Percentiles rank a stretch among this genome's conserved stretches.
phyloP scores from a whole-genome alignment of 192 early-diverging fungal genomes.

The Funneliformis mosseae region DNA sequence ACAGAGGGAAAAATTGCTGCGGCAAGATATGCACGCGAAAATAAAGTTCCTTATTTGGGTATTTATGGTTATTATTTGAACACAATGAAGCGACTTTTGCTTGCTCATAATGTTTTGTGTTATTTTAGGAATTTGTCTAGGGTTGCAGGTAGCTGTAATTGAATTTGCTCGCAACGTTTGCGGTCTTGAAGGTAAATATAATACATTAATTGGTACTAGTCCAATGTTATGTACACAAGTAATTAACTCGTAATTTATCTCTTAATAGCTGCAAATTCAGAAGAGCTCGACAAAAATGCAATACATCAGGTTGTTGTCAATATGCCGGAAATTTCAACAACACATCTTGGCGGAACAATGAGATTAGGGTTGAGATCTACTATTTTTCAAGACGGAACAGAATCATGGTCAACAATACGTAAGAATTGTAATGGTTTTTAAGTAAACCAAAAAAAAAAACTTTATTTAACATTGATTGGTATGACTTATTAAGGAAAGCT shows the following conservation, averaged over 20 bases:
- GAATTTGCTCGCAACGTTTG: conserved; percentile 96
- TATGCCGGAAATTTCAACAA: conserved; percentile 97
- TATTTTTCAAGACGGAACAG: conserved; percentile 68
- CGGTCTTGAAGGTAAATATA: conserved; percentile 54
- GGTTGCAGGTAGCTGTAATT: conserved; percentile 95
- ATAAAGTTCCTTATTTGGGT: conserved; percentile 96
- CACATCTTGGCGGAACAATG: conserved; percentile 97
- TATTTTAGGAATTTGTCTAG: conserved; percentile 78
- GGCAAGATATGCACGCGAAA: conserved; percentile 96
- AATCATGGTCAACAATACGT: conserved; percentile 65
- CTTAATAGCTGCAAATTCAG: conserved; percentile 70
- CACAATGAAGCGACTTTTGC: not conserved
- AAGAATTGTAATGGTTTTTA: conserved; percentile 33
- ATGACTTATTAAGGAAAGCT: conserved; percentile 6
- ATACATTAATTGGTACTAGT: no score
- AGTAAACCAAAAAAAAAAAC: not conserved
- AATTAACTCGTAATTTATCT: not conserved
- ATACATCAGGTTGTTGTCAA: conserved; percentile 81
- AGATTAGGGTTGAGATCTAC: conserved; percentile 87
- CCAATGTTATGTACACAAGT: no score
- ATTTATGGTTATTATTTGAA: not conserved
- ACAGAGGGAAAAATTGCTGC: conserved; percentile 95
- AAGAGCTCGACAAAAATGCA: conserved; percentile 80
- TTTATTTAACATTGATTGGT: not conserved
- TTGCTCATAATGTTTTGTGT: not conserved